Evolutionary conservation across 495 filamentous ascomycete species (phyloP).

Genomic region (Amniculicola lignicola): DNA sequence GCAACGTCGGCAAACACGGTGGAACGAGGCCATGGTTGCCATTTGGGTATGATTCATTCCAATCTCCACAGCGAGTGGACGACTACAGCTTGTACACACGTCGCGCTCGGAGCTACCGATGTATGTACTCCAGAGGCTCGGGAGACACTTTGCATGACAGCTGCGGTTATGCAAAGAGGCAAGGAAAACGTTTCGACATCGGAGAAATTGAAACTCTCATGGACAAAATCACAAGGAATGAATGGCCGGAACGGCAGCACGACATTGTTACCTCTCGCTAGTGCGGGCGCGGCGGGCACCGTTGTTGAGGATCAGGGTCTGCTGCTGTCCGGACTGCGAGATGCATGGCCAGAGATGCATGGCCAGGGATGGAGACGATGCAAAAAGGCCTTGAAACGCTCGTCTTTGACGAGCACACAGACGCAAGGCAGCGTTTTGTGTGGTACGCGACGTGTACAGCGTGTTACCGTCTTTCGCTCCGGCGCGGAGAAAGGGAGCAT

Average conservation of each 20-base stretch:
- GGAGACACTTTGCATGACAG: constrained; percentile 22
- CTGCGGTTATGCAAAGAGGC: constrained; percentile 11
- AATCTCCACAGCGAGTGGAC: constrained; percentile 22
- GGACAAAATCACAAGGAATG: constrained; percentile 16
- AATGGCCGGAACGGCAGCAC: background rate
- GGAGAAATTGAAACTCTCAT: background rate
- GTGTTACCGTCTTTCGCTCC: too few relatives aligned
- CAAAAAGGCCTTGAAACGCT: constrained; percentile 16
- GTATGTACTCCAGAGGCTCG: constrained; percentile 11
- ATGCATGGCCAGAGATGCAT: constrained; percentile 4
- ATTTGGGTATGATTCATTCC: constrained; percentile 7
- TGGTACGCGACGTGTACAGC: too few relatives aligned
- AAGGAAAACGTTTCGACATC: constrained; percentile 15
- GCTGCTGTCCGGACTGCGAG: background rate
- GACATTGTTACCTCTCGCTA: constrained; percentile 1
- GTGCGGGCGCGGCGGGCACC: background rate
- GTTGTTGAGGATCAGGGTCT: constrained; percentile 18
- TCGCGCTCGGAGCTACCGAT: constrained; percentile 1
- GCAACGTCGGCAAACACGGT: constrained; percentile 23
- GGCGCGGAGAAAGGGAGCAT: constrained; percentile 14
- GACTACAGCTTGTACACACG: background rate
- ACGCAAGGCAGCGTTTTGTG: constrained; percentile 21
- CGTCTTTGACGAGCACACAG: constrained; percentile 15
- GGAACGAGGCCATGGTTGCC: constrained; percentile 1
- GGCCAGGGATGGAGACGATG: constrained; percentile 16